Evolutionary conservation across 108 stramenopile genomes (phyloP).

Genomic region (Stephanodiscus minutulus): DNA sequence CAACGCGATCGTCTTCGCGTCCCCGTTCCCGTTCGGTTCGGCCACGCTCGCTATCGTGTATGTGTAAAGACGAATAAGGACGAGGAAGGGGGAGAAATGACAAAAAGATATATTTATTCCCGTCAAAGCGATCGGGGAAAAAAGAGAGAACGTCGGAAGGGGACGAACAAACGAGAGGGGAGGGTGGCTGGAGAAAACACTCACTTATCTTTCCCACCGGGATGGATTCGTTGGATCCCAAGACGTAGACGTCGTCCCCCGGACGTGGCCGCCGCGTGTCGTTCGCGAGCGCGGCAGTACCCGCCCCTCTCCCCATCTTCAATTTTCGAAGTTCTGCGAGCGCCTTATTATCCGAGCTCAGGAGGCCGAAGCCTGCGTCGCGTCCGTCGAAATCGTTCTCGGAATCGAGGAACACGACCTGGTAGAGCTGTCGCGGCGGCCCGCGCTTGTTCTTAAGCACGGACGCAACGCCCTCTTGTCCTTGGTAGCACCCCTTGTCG

Average conservation of each 20-base stretch:
- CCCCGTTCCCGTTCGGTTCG: constrained; percentile 74
- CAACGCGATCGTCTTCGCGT: constrained; percentile 55
- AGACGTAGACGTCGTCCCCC: constrained; percentile 62
- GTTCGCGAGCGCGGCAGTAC: constrained; percentile 38
- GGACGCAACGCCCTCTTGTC: constrained; percentile 86
- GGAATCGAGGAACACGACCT: constrained; percentile 72
- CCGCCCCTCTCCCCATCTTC: constrained; percentile 29
- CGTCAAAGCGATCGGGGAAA: background rate
- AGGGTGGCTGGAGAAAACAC: background rate
- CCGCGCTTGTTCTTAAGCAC: constrained; percentile 81
- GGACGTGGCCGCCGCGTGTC: constrained; percentile 57
- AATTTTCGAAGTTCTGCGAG: constrained; percentile 28
- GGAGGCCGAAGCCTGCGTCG: constrained; percentile 14
- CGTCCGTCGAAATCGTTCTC: constrained; percentile 62
- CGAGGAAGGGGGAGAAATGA: background rate
- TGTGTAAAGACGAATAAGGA: background rate
- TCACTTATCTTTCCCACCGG: constrained; percentile 68
- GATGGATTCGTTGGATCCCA: constrained; percentile 79
- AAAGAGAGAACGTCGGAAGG: background rate
- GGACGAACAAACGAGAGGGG: background rate
- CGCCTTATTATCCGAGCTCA: constrained; percentile 25
- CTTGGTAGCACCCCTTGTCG: constrained; percentile 87
- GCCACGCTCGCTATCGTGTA: constrained; percentile 50
- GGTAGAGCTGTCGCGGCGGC: constrained; percentile 67
- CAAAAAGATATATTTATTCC: background rate